Conservation (phyloP, 805 yeast genomes). For the Grigorovia humatica region DNA sequence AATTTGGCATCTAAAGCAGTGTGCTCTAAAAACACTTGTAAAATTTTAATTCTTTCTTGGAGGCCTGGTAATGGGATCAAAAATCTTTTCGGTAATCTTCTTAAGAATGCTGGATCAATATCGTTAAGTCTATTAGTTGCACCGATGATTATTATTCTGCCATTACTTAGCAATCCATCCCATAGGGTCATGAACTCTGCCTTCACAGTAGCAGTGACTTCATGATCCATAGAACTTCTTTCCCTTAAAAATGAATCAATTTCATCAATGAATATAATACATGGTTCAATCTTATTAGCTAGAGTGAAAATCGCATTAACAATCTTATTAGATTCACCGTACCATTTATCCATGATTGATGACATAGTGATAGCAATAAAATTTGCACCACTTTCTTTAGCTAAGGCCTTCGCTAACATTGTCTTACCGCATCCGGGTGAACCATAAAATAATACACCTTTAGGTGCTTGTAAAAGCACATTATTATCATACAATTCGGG, state of each 20-base stretch:
- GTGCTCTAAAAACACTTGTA: slow-evolving; percentile 56
- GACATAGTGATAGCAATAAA: slow-evolving; percentile 89
- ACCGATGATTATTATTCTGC: slow-evolving; percentile 79
- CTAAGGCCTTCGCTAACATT: slow-evolving; percentile 92
- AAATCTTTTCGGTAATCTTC: slow-evolving; percentile 88
- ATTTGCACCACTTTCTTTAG: slow-evolving; percentile 83
- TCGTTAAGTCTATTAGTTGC: slow-evolving; percentile 91
- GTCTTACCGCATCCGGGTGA: slow-evolving; percentile 99
- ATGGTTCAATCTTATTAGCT: slow-evolving; percentile 84
- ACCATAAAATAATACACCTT: slow-evolving; percentile 85
- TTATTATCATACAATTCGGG: slow-evolving; percentile 69
- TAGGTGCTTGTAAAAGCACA: slow-evolving; percentile 79
- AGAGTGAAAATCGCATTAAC: slow-evolving; percentile 87
- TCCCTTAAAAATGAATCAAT: slow-evolving; percentile 90
- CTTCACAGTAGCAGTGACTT: slow-evolving; percentile 86
- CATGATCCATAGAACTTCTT: slow-evolving; percentile 77
- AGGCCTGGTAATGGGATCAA: slow-evolving; percentile 63
- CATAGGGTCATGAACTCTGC: slow-evolving; percentile 97
- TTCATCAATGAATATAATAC: slow-evolving; percentile 91
- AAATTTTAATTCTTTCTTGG: slow-evolving; percentile 58
- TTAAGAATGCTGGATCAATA: slow-evolving; percentile 82
- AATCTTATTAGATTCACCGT: slow-evolving; percentile 90
- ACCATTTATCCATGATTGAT: slow-evolving; percentile 93
- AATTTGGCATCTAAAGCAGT: slow-evolving; percentile 44
- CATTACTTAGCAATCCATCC: slow-evolving; percentile 81